These are phyloP conservation scores for Urostyla sp. DNA, from an alignment of 73 alveolate genomes.

Conservation along the genomic window DNA sequence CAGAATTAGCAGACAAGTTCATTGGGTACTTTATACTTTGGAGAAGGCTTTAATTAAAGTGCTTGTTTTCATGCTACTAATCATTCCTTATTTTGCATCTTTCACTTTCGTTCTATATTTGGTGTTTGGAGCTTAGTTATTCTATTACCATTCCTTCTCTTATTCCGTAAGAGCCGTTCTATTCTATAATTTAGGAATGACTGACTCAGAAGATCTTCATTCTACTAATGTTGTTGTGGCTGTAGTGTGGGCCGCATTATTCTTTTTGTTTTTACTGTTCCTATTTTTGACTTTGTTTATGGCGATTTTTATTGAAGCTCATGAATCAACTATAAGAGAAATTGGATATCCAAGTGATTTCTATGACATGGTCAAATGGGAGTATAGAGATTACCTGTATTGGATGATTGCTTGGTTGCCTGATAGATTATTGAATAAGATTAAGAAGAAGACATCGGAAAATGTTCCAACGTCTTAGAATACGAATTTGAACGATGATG, in stretches of 20 bases:
- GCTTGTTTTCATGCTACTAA: constrained; percentile 6
- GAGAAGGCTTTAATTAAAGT: constrained; percentile 32
- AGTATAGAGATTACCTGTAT: constrained; percentile 36
- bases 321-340: constrained; percentile 33
- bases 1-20: constrained; percentile 37
- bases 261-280: constrained; percentile 35
- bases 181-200: constrained; percentile 17
- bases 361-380: constrained; percentile 36
- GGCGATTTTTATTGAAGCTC: constrained; percentile 26
- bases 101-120: constrained; percentile 33
- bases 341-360: constrained; percentile 46
- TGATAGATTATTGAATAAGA: constrained; percentile 20
- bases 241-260: constrained; percentile 33
- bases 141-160: constrained; percentile 23
- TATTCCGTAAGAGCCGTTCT: constrained; percentile 6
- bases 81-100: constrained; percentile 33
- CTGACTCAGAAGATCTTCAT: constrained; percentile 11
- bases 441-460: neutral
- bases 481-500: too few relatives aligned
- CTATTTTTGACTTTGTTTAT: constrained; percentile 20
- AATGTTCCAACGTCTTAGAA: too few relatives aligned
- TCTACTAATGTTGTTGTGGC: constrained; percentile 30
- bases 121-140: constrained; percentile 37
- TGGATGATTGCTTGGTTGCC: constrained; percentile 62
- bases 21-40: constrained; percentile 36